phyloP scores from a whole-genome alignment of 495 filamentous ascomycete species.

The Cladorrhinum samala region DNA sequence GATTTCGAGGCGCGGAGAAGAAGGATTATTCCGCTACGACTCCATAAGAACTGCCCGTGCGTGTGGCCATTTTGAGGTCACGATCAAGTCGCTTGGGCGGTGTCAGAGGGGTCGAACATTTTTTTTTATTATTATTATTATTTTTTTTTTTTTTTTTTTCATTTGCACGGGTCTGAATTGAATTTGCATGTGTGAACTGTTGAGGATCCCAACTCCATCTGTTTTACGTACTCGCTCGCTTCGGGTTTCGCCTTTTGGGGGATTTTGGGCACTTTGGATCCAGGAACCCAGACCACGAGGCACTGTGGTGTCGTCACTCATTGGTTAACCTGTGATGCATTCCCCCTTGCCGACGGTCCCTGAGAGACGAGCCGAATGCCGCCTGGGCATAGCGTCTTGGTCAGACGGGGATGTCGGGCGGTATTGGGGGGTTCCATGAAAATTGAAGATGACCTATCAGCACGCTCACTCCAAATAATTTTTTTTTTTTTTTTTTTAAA shows the following conservation, averaged over 20 bases:
- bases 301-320: neutral
- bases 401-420: too few relatives aligned
- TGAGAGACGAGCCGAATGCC: neutral
- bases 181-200: neutral
- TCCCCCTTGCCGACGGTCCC: neutral
- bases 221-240: too few relatives aligned
- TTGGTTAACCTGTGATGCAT: neutral
- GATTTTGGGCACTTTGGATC: too few relatives aligned
- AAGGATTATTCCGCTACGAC: conserved; percentile 49
- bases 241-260: too few relatives aligned
- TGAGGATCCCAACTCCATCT: neutral
- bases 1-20: conserved; percentile 82
- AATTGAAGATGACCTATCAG: too few relatives aligned
- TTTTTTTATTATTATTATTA: neutral
- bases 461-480: too few relatives aligned
- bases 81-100: conserved; percentile 67
- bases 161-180: neutral
- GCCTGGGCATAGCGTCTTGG: too few relatives aligned
- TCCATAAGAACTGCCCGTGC: conserved; percentile 90
- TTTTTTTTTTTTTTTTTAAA: too few relatives aligned
- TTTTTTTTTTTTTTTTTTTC: neutral
- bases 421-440: too few relatives aligned
- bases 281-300: neutral
- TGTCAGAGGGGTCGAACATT: conserved; percentile 84
- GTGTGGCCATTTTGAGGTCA: conserved; percentile 37